phyloP scores from a whole-genome alignment of 768 basidiomycete species.

The Lactarius sp. region DNA sequence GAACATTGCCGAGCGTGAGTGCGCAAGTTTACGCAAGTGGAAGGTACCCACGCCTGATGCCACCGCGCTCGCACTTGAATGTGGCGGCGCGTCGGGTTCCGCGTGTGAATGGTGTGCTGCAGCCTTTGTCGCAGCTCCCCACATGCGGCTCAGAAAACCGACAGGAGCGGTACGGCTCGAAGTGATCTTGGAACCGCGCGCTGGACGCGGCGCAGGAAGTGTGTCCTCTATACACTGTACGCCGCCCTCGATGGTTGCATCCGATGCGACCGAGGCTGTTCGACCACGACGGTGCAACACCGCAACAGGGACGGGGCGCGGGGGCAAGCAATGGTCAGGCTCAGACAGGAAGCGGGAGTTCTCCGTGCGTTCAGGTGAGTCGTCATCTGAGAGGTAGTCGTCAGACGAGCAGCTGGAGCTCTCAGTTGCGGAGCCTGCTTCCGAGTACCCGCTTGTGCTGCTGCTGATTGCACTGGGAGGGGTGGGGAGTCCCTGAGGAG shows the following conservation, averaged over 20 bases:
- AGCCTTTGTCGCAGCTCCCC: slow-evolving; percentile 54
- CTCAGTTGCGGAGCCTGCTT: slow-evolving; percentile 18
- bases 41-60: slow-evolving; percentile 32
- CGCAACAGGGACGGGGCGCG: slow-evolving; percentile 45
- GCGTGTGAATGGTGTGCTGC: slow-evolving; percentile 22
- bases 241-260: slow-evolving; percentile 22
- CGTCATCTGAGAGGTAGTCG: slow-evolving; percentile 39
- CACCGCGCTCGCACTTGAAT: slow-evolving; percentile 31
- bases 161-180: slow-evolving; percentile 31
- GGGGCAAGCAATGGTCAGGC: slow-evolving; percentile 35
- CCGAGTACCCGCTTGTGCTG: slow-evolving; percentile 24
- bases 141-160: slow-evolving; percentile 68
- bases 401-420: slow-evolving; percentile 20
- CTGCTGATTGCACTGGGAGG: slow-evolving; percentile 20
- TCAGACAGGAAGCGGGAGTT: slow-evolving; percentile 17
- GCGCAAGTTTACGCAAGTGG: slow-evolving; percentile 38
- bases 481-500: slow-evolving; percentile 9
- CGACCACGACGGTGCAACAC: slow-evolving; percentile 30
- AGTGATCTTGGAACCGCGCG: slow-evolving; percentile 26
- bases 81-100: slow-evolving; percentile 14
- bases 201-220: slow-evolving; percentile 9
- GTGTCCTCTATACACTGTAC: slow-evolving; percentile 7
- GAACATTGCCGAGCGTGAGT: slow-evolving; percentile 43
- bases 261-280: slow-evolving; percentile 20
- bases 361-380: slow-evolving; percentile 31